A percentile compares a stretch with the other conserved stretches of the same genome.
phyloP scores from a whole-genome alignment of 106 monocot genomes.

The Dendrobium nobile region DNA sequence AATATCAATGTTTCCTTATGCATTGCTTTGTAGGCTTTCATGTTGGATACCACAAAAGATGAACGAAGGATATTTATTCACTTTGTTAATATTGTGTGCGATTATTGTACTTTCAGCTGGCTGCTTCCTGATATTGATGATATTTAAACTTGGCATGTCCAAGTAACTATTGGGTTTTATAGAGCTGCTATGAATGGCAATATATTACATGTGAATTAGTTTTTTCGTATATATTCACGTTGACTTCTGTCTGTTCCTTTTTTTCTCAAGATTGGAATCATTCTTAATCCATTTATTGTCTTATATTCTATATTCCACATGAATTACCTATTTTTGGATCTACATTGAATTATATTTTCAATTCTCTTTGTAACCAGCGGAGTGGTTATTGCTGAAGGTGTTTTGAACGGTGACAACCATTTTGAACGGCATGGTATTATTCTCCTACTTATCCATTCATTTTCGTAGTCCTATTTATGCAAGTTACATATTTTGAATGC shows the following conservation, averaged over 20 bases:
- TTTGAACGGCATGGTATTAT: constrained; percentile 71
- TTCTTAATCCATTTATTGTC: background rate
- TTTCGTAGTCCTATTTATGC: background rate
- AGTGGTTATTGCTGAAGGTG: constrained; percentile 89
- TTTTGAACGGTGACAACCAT: constrained; percentile 50
- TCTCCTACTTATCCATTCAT: background rate
- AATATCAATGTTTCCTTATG: background rate
- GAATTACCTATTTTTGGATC: background rate
- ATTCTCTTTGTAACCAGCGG: constrained; percentile 39
- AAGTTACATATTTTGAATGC: background rate
- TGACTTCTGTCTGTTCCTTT: background rate
- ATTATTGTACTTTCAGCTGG: background rate
- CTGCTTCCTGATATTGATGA: background rate
- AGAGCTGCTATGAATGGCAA: background rate
- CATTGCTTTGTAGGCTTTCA: background rate
- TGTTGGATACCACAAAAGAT: background rate
- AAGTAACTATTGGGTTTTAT: background rate
- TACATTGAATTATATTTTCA: background rate
- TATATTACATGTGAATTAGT: background rate
- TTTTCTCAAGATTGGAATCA: background rate
- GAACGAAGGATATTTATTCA: background rate
- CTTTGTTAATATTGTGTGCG: background rate
- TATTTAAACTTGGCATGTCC: background rate
- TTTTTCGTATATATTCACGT: background rate
- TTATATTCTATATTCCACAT: background rate